Evolutionary conservation across 805 yeast species (phyloP), one percentile per base, ranked within the genome.

Genomic region (Schwanniomyces occidentalis): DNA sequence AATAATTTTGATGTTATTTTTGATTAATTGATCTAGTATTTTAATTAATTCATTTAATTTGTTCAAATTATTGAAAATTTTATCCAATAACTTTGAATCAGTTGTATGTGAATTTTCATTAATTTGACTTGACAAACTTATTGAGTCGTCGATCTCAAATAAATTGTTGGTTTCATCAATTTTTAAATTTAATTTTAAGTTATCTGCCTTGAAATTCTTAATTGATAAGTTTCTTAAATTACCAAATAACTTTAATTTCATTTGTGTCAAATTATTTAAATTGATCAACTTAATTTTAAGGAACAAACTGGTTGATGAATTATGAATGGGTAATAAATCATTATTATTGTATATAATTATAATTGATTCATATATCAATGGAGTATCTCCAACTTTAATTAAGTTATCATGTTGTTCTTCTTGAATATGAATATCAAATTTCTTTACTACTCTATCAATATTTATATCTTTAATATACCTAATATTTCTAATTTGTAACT

Each of bases 401-500:
- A 22, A 30, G 17, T 35, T 23, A 10, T 24, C 32, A 5, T 34
- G 32, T 7, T 21, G 26, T 4, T 31, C 23, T 10, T 34, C 35
- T 10, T 34, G 32, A 15, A 26, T 31, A 13, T 28, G 32, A 15
- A 49, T 37, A n/a, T 37, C 38, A 29, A 46, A 49, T 26, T 46
- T 44, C 9, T 29, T 27, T 24, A 52, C 37, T 4, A 69, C 39
- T 16, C 22, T 14, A 16, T 31, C 38, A 30, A 16, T 36, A 12
- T 54, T 53, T 13, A 36, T 41, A 12, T 59, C 38, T 15, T 60
- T 51, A 21, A 69, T 52, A 34, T 67, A 61, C 24, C 54, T 51
- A 32, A 77, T 67, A 0, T 65, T 62, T 37, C 64, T 62, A 10
- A 46, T 51, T 21, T 56, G 60, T 35, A 76, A 56, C 42, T 76